phyloP scores from a whole-genome alignment of 768 basidiomycete genomes.

The Phanerochaete sordida region DNA sequence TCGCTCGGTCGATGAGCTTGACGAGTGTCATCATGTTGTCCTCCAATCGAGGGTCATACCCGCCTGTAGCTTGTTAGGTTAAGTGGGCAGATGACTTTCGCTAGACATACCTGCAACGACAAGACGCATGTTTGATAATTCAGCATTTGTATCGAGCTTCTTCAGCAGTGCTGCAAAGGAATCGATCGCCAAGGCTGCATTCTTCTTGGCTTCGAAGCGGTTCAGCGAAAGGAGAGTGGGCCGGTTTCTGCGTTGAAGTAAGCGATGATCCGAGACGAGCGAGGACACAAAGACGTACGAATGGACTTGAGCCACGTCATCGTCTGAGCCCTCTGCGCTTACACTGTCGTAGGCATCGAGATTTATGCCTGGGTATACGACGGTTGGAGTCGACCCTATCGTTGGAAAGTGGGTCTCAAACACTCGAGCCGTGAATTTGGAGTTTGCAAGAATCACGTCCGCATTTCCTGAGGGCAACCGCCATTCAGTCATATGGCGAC shows the following conservation, averaged over 20 bases:
- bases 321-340: slow-evolving; percentile 36
- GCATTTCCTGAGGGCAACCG: slow-evolving; percentile 61
- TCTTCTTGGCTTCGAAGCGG: slow-evolving; percentile 96
- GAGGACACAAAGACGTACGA: too few species aligned
- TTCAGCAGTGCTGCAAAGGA: slow-evolving; percentile 62
- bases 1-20: slow-evolving; percentile 56
- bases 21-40: slow-evolving; percentile 78
- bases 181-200: slow-evolving; percentile 73
- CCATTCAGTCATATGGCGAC: background rate
- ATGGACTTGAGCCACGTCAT: slow-evolving; percentile 48
- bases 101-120: slow-evolving; percentile 66
- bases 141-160: slow-evolving; percentile 14
- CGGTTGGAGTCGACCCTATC: slow-evolving; percentile 55
- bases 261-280: too few species aligned
- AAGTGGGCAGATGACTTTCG: background rate
- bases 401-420: slow-evolving; percentile 74
- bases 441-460: slow-evolving; percentile 90
- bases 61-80: slow-evolving; percentile 45
- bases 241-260: slow-evolving; percentile 47
- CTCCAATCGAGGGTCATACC: slow-evolving; percentile 83
- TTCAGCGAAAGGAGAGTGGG: slow-evolving; percentile 88
- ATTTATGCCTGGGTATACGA: slow-evolving; percentile 98
- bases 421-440: slow-evolving; percentile 81
- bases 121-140: slow-evolving; percentile 49
- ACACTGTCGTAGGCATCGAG: slow-evolving; percentile 58